Evolutionary conservation across 2,329 filamentous ascomycete species (phyloP).

Genomic region (Botrytis cinerea): DNA sequence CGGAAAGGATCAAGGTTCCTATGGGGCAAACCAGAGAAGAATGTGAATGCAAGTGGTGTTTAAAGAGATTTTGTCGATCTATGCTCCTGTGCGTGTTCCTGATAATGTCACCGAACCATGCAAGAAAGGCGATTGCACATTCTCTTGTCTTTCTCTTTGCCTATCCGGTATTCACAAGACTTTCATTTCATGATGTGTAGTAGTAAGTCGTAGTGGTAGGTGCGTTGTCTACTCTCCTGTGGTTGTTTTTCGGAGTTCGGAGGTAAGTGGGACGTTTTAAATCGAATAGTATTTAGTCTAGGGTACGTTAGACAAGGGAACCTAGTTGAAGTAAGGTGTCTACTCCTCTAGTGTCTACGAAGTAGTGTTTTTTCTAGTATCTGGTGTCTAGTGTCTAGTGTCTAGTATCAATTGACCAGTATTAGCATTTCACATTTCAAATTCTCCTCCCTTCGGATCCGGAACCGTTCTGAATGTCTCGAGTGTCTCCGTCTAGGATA

Average conservation of each 20-base stretch:
- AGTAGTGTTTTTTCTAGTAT: background rate
- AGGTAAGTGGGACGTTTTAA: conserved; percentile 2
- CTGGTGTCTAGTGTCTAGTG: background rate
- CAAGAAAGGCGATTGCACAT: background rate
- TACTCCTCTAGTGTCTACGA: background rate
- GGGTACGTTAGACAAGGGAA: conserved; percentile 7
- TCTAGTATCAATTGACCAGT: background rate
- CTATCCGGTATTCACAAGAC: background rate
- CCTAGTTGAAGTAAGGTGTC: background rate
- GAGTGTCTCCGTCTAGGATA: background rate
- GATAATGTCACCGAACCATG: background rate
- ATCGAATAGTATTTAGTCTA: conserved; percentile 1
- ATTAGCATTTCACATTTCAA: background rate
- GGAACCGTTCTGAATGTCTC: background rate
- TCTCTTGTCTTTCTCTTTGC: background rate
- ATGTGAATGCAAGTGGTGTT: background rate
- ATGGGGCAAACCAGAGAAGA: background rate
- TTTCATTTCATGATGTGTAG: background rate
- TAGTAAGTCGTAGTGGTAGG: background rate
- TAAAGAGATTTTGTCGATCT: background rate
- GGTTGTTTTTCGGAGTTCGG: conserved; percentile 17
- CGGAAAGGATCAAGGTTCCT: background rate
- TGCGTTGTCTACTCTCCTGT: conserved; percentile 2
- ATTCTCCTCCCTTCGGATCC: background rate
- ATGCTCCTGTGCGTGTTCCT: background rate